Conservation (phyloP, 129 eudicot species). For the Lonicera japonica region DNA sequence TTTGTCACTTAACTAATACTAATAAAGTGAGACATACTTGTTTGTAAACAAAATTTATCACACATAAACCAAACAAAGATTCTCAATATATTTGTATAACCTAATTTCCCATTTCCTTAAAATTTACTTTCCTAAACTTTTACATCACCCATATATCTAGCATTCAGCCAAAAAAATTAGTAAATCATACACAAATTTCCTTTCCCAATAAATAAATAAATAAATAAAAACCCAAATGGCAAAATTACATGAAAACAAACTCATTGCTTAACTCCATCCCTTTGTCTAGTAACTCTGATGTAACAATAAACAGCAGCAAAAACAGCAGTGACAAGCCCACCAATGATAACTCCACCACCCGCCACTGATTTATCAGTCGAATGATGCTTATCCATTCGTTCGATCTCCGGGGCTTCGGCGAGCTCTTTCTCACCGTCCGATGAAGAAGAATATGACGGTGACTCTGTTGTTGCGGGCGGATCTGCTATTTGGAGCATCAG, state of each 20-base stretch:
- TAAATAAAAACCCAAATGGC: background rate
- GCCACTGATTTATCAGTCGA: conserved; percentile 45
- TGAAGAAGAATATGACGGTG: background rate
- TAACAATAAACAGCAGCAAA: conserved; percentile 70
- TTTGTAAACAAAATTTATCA: too few relatives aligned
- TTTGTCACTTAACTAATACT: too few relatives aligned
- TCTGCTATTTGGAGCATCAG: background rate
- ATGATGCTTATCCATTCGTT: conserved; percentile 27
- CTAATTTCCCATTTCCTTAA: too few relatives aligned
- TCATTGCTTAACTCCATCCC: conserved; percentile 20
- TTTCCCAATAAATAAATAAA: too few relatives aligned
- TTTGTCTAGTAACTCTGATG: conserved; percentile 54
- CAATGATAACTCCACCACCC: conserved; percentile 62
- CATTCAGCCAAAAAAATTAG: too few relatives aligned
- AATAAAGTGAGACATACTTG: too few relatives aligned
- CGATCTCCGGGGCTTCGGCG: conserved; percentile 10
- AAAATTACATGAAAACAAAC: background rate
- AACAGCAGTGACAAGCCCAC: conserved; percentile 50
- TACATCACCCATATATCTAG: too few relatives aligned
- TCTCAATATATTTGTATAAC: too few relatives aligned
- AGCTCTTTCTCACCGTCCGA: conserved; percentile 14
- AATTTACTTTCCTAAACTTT: too few relatives aligned
- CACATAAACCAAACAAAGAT: too few relatives aligned
- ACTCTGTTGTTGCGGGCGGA: background rate
- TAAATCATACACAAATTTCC: background rate